Base-by-base conservation (phyloP, 352 stramenopile genomes). In the Achlya hypogyna region DNA sequence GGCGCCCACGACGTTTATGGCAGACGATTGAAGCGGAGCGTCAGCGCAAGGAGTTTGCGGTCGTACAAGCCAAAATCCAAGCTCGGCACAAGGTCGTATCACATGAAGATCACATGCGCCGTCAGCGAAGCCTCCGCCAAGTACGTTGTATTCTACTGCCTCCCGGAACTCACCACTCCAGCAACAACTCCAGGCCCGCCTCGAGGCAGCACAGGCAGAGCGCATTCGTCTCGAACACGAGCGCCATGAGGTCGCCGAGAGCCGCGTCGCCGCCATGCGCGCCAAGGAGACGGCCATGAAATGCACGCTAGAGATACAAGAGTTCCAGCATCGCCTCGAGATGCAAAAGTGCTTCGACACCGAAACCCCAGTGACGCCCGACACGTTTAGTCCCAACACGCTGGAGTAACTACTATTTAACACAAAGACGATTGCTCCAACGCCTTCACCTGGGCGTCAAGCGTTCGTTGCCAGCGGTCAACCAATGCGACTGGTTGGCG, bases 311-410 rank as follows among this genome's bases (percentile, higher is more conserved):
- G 54, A 64, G 54, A 51, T 64, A 5, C 54, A 64, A 32, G 54
- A 64, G 31, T 38, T 34, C 35, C 54, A 64, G 32, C 54, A 64
- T 8, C 54, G 54, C 35, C 51, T 64, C 27, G 54, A 64, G 22
- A 49, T 64, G 34, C 54, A 64, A 38, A 35, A 38, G 31, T 64
- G 54, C 54, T 64, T 64, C 22, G 54, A 64, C 35, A 64, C 38
- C 35, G 54, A 51, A 5, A 35, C 54, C 20, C 47, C n/a, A 9
- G 34, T 47, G 2, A 18, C 47, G 32, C 54, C 35, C 54, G 54
- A 64, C 27, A 2, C 38, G 38, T n/a, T n/a, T n/a, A n/a, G n/a
- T n/a, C n/a, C n/a, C n/a, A n/a, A n/a, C n/a, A n/a, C n/a, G n/a
- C n/a, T n/a, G n/a, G n/a, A n/a, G n/a, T n/a, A n/a, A n/a, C n/a